A percentile compares a stretch with the other conserved stretches of the same genome.
Conservation (phyloP, 176 grass and related monocot species). For the Oryza meridionalis region DNA sequence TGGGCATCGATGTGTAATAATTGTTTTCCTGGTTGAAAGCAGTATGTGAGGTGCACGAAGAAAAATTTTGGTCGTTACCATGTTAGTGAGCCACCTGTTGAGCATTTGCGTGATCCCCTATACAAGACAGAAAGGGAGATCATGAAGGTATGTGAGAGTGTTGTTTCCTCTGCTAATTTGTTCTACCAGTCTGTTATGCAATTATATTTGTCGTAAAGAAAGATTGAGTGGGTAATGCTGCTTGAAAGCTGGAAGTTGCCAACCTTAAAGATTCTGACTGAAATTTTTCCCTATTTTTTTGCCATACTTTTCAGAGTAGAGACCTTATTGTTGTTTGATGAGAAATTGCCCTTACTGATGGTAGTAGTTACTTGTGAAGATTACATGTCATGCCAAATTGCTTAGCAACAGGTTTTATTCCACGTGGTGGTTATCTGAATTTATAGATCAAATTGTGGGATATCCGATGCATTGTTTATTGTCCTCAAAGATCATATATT, state of each 20-base stretch:
- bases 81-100: slow-evolving; percentile 80
- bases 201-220: neutral
- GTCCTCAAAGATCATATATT: neutral
- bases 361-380: neutral
- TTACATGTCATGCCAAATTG: neutral
- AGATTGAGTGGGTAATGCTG: slow-evolving; percentile 10
- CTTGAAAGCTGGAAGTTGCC: neutral
- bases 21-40: slow-evolving; percentile 37
- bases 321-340: neutral
- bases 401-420: slow-evolving; percentile 2
- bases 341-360: neutral
- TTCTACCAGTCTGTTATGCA: neutral
- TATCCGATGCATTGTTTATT: slow-evolving; percentile 1
- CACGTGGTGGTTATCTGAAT: neutral
- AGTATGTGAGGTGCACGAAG: slow-evolving; percentile 74
- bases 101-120: slow-evolving; percentile 63
- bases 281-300: neutral
- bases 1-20: neutral
- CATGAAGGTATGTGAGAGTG: slow-evolving; percentile 65
- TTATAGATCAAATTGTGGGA: neutral
- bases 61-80: slow-evolving; percentile 69
- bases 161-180: slow-evolving; percentile 7
- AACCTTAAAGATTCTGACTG: neutral
- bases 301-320: neutral
- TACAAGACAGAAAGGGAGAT: slow-evolving; percentile 79